A percentile compares a stretch with the other conserved stretches of the same genome.
Evolutionary conservation across 2,329 filamentous ascomycete species (phyloP).

Genomic region (Scopulariopsis brevicaulis): DNA sequence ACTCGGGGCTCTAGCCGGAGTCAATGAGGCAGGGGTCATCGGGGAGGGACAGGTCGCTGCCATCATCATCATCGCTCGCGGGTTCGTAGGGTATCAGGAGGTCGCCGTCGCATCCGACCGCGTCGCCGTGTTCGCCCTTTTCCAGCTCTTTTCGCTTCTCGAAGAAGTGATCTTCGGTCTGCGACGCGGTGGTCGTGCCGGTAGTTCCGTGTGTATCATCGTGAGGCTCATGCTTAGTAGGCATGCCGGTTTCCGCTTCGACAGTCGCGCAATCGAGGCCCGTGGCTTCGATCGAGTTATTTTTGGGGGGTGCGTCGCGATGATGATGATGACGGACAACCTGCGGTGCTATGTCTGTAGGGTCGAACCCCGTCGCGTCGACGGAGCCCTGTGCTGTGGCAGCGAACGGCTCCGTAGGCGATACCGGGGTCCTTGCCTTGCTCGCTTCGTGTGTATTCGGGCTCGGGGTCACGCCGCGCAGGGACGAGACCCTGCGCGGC

Average conservation of each 20-base stretch:
- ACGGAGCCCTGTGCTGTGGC: neutral
- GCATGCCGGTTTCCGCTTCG: neutral
- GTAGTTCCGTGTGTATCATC: neutral
- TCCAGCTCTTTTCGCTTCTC: constrained; percentile 7
- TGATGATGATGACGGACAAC: neutral
- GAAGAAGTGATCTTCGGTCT: constrained; percentile 4
- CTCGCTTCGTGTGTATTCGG: constrained; percentile 6
- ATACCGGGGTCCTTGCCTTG: neutral
- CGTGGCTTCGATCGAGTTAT: neutral
- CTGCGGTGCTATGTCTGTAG: neutral
- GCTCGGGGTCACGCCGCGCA: constrained; percentile 15
- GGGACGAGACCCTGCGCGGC: constrained; percentile 30
- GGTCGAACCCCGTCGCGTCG: neutral
- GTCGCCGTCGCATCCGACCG: constrained; percentile 13
- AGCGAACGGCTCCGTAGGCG: neutral
- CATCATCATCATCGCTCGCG: constrained; percentile 33
- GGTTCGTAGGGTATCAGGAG: constrained; percentile 29
- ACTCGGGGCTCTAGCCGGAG: constrained; percentile 63
- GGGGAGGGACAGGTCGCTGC: constrained; percentile 44
- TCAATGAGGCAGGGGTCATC: constrained; percentile 54
- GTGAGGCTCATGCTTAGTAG: neutral
- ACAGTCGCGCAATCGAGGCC: neutral
- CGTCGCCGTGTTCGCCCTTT: constrained; percentile 10
- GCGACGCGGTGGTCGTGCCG: neutral
- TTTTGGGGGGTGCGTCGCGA: neutral